Evolutionary conservation across 2,329 filamentous ascomycete genomes (phyloP), one percentile per base, ranked within the genome.

Genomic region (Akanthomyces dipterigenus): DNA sequence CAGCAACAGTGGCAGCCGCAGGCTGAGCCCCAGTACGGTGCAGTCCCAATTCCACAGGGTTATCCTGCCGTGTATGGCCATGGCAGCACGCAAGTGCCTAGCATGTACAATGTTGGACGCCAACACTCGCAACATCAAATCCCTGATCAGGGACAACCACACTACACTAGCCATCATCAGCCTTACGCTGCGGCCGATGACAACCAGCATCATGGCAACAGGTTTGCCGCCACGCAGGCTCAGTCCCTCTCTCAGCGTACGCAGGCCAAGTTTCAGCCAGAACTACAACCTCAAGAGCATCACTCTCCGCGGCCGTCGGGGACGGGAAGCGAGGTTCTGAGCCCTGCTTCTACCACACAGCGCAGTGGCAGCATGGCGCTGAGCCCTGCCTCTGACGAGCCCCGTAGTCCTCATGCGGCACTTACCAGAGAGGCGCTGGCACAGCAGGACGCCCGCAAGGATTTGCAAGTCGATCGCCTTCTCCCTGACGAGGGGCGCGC

Each of bases 21-120:
- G 2, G 18, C 16, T 8, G 60, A 70, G 67, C 43, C 46, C 6
- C 60, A 46, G 16, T 62, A 62, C 28, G 60, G 31, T 16, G 26
- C 54, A 11, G 60, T 62, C 5, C 54, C 60, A 5, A 58, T 62
- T 36, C 55, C 60, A 9, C 53, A 46, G 9, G 55, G 60, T 26
- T 62, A 62, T 31, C 38, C 54, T 42, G n/a, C 54, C 18, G 38
- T 53, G n/a, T 40, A 53, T n/a, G 54, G 38, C 9, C 54, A 62
- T 4, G 60, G 60, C 6, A 36, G 22, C 20, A 18, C 26, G 22
- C 46, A 57, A 46, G 55, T 49, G 16, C 60, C 60, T 4, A 31
- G n/a, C 11, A 14, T 31, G 40, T 62, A 62, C 22, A 36, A 40
- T 49, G n/a, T 26, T 20, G 28, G 38, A 5, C 36, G 22, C 4